Conservation (phyloP, 768 basidiomycete species). For the Hygrocybe punicea region DNA sequence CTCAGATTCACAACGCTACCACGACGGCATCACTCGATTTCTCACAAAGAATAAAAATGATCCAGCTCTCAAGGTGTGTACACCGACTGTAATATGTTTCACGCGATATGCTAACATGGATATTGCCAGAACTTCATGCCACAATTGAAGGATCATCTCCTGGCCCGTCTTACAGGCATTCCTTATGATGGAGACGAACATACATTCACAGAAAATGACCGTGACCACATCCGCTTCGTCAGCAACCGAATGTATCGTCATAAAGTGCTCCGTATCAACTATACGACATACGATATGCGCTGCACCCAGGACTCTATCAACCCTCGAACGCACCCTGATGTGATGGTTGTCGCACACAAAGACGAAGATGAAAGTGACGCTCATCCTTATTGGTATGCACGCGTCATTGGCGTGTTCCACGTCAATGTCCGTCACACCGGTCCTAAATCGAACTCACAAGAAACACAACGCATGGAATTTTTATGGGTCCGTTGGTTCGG, state of each 20-base stretch:
- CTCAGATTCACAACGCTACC: not conserved
- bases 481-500: slow-evolving; percentile 17
- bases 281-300: slow-evolving; percentile 28
- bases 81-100: slow-evolving; percentile 14
- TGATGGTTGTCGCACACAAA: slow-evolving; percentile 19
- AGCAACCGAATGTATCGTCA: slow-evolving; percentile 25
- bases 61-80: slow-evolving; percentile 8
- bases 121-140: no score
- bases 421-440: slow-evolving; percentile 10
- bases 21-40: slow-evolving; percentile 3
- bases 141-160: no score
- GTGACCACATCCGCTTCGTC: slow-evolving; percentile 5
- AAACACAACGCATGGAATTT: slow-evolving; percentile 8
- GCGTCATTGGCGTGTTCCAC: slow-evolving; percentile 19
- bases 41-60: slow-evolving; percentile 1
- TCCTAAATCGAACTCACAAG: not conserved
- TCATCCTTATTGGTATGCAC: slow-evolving; percentile 14
- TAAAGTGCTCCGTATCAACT: slow-evolving; percentile 26
- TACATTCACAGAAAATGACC: not conserved
- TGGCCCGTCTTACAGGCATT: not conserved
- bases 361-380: slow-evolving; percentile 1
- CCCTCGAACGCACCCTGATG: slow-evolving; percentile 22
- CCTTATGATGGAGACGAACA: no score
- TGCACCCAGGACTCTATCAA: slow-evolving; percentile 35
- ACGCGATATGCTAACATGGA: no score